Percentiles rank a stretch among this genome's conserved stretches.
Conservation (phyloP, 2,329 filamentous ascomycete species). For the Aspergillus sp. region DNA sequence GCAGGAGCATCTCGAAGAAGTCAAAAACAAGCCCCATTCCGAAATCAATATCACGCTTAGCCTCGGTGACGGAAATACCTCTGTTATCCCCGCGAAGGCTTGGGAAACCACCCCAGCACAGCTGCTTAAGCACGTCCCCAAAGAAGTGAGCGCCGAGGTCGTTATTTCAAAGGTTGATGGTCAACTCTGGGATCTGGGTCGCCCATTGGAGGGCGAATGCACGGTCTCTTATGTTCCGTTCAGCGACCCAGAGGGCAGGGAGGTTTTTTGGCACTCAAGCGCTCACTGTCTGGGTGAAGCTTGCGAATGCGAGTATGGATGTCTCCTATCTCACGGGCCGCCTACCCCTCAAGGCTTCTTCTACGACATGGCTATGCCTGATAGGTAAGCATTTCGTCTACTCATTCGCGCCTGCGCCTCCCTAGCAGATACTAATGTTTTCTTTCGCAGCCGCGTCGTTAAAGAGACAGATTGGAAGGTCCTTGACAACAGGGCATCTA, state of each 20-base stretch:
- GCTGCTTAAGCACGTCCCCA: constrained; percentile 76
- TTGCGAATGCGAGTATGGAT: constrained; percentile 84
- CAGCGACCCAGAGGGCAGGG: constrained; percentile 72
- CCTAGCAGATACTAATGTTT: constrained; percentile 19
- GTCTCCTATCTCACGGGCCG: constrained; percentile 89
- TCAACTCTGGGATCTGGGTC: constrained; percentile 84
- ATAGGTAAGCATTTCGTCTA: constrained; percentile 47
- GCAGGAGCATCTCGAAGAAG: constrained; percentile 76
- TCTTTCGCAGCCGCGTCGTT: constrained; percentile 55
- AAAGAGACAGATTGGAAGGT: constrained; percentile 78
- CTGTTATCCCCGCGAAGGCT: constrained; percentile 62
- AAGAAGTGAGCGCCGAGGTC: constrained; percentile 76
- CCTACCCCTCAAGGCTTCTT: constrained; percentile 92
- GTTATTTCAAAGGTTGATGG: constrained; percentile 85
- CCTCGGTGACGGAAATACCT: constrained; percentile 41
- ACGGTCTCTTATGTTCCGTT: constrained; percentile 84
- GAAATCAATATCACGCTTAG: constrained; percentile 52
- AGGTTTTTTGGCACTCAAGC: constrained; percentile 97
- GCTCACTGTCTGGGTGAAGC: constrained; percentile 96
- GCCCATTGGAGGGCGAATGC: constrained; percentile 85
- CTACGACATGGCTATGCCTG: constrained; percentile 89
- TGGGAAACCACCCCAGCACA: constrained; percentile 91
- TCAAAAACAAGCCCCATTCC: constrained; percentile 52
- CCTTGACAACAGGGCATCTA: constrained; percentile 74
- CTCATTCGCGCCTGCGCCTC: background rate